Conservation (phyloP, 2,329 filamentous ascomycete genomes). For the Exophiala oligosperma region DNA sequence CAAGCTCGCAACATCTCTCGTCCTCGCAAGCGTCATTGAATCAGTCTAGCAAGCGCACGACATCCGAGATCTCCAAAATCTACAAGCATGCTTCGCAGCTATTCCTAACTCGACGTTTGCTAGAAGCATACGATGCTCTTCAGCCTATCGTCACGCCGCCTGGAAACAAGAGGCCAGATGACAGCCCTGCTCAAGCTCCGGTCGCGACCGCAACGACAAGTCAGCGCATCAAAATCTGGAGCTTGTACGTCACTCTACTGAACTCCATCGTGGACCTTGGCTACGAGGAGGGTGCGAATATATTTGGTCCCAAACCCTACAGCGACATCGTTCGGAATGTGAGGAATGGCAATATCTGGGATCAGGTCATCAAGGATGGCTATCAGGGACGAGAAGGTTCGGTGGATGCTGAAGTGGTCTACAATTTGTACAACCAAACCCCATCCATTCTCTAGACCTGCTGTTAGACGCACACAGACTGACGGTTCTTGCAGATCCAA, state of each 20-base stretch:
- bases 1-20: conserved; percentile 58
- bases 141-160: conserved; percentile 70
- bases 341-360: conserved; percentile 89
- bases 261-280: conserved; percentile 90
- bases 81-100: conserved; percentile 93
- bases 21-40: conserved; percentile 70
- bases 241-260: conserved; percentile 88
- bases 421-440: conserved; percentile 44
- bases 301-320: conserved; percentile 85
- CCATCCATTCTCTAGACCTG: background rate
- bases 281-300: conserved; percentile 82
- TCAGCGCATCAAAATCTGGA: conserved; percentile 94
- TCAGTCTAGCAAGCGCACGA: conserved; percentile 51
- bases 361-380: conserved; percentile 82
- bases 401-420: conserved; percentile 89
- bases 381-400: conserved; percentile 87
- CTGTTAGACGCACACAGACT: background rate
- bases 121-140: conserved; percentile 83
- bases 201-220: conserved; percentile 77
- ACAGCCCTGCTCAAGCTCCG: conserved; percentile 61
- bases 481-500: conserved; percentile 65
- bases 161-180: conserved; percentile 44
- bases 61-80: conserved; percentile 75
- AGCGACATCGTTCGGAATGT: conserved; percentile 78
- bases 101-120: conserved; percentile 88